Evolutionary conservation across 768 basidiomycete genomes (phyloP).

Genomic region (Xerocomellus chrysenteron): DNA sequence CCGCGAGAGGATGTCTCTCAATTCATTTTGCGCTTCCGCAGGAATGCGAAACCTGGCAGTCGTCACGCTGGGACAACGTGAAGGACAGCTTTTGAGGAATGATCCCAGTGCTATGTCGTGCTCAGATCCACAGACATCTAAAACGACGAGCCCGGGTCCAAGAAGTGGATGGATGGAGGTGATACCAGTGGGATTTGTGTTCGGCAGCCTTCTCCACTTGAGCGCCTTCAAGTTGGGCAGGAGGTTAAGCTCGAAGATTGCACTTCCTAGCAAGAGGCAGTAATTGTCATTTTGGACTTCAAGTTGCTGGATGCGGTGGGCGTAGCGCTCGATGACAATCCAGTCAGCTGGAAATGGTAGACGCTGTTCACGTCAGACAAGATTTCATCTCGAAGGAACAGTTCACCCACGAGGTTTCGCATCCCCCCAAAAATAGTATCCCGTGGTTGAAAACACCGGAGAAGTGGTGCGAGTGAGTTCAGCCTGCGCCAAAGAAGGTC

Average conservation of each 20-base stretch:
- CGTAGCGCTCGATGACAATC: background rate
- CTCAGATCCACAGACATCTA: background rate
- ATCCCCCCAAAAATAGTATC: no score
- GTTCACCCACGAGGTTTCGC: background rate
- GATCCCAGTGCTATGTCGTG: background rate
- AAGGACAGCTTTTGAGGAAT: background rate
- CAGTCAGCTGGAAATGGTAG: background rate
- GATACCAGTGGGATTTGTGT: background rate
- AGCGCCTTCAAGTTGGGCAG: background rate
- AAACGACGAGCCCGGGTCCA: background rate
- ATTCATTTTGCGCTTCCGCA: background rate
- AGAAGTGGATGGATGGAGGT: background rate
- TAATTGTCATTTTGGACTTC: background rate
- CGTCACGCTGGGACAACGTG: background rate
- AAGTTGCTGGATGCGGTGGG: background rate
- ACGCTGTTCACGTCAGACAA: background rate
- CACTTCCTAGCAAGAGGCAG: background rate
- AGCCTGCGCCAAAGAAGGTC: background rate
- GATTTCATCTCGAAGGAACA: background rate
- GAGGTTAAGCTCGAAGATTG: background rate
- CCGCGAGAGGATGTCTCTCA: background rate
- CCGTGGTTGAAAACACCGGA: background rate
- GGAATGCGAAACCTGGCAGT: background rate
- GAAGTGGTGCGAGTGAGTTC: background rate
- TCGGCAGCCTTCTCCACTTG: background rate